Evolutionary conservation across 805 yeast species (phyloP).

Genomic region (Helenozyma rhizophorensis): DNA sequence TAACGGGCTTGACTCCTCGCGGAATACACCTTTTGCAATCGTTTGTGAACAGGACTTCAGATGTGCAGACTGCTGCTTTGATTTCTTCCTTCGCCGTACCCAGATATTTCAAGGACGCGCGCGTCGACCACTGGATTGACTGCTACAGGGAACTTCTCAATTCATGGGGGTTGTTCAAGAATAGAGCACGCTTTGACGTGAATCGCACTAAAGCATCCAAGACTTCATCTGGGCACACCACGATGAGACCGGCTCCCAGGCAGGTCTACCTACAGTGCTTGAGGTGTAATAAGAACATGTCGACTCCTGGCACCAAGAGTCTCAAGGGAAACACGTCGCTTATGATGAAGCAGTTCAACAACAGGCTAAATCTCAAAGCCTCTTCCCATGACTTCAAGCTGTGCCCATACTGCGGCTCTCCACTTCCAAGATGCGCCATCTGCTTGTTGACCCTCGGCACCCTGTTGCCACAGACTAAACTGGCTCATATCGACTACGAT

Average conservation of each 20-base stretch:
- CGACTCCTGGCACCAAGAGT: constrained; percentile 28
- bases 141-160: constrained; percentile 16
- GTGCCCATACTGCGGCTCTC: constrained; percentile 85
- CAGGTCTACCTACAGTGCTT: constrained; percentile 81
- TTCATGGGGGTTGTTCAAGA: constrained; percentile 16
- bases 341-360: constrained; percentile 34
- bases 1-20: constrained; percentile 87
- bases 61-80: constrained; percentile 86
- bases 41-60: constrained; percentile 83
- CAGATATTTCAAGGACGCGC: constrained; percentile 65
- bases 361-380: constrained; percentile 14
- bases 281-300: constrained; percentile 73
- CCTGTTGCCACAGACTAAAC: constrained; percentile 38
- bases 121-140: constrained; percentile 77
- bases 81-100: constrained; percentile 81
- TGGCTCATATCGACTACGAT: not conserved
- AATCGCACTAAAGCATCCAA: constrained; percentile 61
- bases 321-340: constrained; percentile 11
- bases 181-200: constrained; percentile 74
- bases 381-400: constrained; percentile 21
- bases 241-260: constrained; percentile 52
- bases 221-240: constrained; percentile 43
- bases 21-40: constrained; percentile 80
- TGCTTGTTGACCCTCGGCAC: constrained; percentile 78
- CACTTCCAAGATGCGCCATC: constrained; percentile 86